These are phyloP conservation scores for Septoria linicola DNA, from an alignment of 2,329 filamentous ascomycete genomes.

Conservation along the genomic window DNA sequence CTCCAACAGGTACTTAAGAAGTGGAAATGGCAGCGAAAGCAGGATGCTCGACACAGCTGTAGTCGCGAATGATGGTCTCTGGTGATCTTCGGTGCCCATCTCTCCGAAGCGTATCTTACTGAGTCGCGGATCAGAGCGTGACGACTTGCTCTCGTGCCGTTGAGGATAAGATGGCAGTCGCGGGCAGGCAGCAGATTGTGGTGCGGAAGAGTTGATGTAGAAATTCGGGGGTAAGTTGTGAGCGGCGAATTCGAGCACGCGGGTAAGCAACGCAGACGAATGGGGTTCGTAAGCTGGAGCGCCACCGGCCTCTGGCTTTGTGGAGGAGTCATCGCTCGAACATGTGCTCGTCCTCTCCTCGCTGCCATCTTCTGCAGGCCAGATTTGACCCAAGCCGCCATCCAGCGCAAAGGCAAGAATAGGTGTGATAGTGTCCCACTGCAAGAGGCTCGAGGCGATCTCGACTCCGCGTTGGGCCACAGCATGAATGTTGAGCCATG, in stretches of 20 bases:
- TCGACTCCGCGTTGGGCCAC: constrained; percentile 60
- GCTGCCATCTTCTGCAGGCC: constrained; percentile 36
- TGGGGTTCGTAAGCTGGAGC: constrained; percentile 53
- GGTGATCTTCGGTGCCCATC: constrained; percentile 49
- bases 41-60: constrained; percentile 64
- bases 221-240: constrained; percentile 62
- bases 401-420: constrained; percentile 60
- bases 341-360: constrained; percentile 41
- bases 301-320: constrained; percentile 24
- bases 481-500: constrained; percentile 55
- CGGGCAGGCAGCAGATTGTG: constrained; percentile 49
- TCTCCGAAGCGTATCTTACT: constrained; percentile 72
- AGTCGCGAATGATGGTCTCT: constrained; percentile 41
- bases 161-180: constrained; percentile 42
- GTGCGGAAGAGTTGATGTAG: constrained; percentile 54
- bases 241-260: constrained; percentile 59
- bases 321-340: constrained; percentile 34
- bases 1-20: constrained; percentile 66
- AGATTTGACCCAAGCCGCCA: constrained; percentile 43
- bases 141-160: constrained; percentile 36
- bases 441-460: constrained; percentile 58
- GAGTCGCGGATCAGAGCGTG: constrained; percentile 53
- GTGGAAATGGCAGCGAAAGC: constrained; percentile 66
- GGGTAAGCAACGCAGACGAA: constrained; percentile 55
- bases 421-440: constrained; percentile 63